A percentile compares a stretch with the other conserved stretches of the same genome.
Evolutionary conservation across 768 basidiomycete species (phyloP).

Genomic region (Rhodotorula diobovata): DNA sequence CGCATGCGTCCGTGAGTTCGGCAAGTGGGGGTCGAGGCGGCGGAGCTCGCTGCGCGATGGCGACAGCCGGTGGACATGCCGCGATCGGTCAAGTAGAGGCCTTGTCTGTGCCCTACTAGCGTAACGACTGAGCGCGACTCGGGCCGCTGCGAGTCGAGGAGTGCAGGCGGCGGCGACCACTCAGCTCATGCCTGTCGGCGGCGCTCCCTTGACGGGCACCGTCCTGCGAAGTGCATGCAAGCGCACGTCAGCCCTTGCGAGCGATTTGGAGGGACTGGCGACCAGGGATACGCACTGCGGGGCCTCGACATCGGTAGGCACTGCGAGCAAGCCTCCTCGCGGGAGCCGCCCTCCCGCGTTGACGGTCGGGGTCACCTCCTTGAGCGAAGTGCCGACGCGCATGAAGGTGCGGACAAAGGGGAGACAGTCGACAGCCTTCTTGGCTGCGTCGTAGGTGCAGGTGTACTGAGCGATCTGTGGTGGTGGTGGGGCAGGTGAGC

Average conservation of each 20-base stretch:
- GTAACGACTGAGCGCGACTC: no score
- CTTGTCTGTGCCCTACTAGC: no score
- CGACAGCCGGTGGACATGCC: no score
- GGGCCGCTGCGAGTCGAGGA: no score
- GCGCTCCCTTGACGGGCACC: not conserved
- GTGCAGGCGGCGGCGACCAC: no score
- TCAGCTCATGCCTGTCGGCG: no score
- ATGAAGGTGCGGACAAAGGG: slow-evolving; percentile 71
- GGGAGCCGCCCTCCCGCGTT: slow-evolving; percentile 14
- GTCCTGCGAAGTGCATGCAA: not conserved
- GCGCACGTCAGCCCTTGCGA: not conserved
- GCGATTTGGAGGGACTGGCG: no score
- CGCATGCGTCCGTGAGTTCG: no score
- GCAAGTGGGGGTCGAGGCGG: no score
- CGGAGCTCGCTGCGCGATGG: no score
- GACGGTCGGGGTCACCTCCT: slow-evolving; percentile 22
- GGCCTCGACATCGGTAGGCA: not conserved
- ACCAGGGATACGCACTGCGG: not conserved
- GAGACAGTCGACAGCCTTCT: slow-evolving; percentile 56
- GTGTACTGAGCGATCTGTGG: slow-evolving; percentile 69
- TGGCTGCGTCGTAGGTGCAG: slow-evolving; percentile 53
- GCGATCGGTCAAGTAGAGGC: no score
- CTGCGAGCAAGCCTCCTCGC: not conserved
- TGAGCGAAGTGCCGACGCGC: slow-evolving; percentile 20
- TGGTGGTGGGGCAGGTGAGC: slow-evolving; percentile 49